Conservation (phyloP, 768 basidiomycete species). For the Suillus spraguei region DNA sequence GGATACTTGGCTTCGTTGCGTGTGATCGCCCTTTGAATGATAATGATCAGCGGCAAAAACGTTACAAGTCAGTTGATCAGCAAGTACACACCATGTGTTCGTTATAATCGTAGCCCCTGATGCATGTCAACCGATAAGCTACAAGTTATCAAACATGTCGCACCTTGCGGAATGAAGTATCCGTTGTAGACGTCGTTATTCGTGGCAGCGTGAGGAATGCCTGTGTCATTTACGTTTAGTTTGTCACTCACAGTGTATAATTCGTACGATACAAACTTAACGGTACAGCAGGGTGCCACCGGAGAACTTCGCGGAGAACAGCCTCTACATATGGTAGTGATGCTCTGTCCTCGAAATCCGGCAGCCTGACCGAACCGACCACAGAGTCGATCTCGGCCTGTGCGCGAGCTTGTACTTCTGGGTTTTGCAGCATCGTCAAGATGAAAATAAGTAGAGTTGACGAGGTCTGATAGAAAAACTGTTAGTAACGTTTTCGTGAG, state of each 20-base stretch:
- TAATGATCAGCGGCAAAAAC: not conserved
- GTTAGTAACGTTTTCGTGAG: conserved; percentile 2
- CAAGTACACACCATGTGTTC: conserved; percentile 27
- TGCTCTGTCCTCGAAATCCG: conserved; percentile 30
- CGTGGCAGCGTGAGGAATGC: conserved; percentile 37
- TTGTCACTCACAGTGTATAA: not conserved
- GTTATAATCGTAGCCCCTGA: conserved; percentile 32
- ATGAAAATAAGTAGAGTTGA: conserved; percentile 35
- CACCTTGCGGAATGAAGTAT: conserved; percentile 60
- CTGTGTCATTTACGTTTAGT: conserved; percentile 16
- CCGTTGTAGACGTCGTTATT: conserved; percentile 45
- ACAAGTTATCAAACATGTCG: not conserved
- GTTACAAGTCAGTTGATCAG: not conserved
- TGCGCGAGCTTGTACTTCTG: conserved; percentile 38
- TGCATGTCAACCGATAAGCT: not conserved
- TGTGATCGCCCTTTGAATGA: conserved; percentile 29
- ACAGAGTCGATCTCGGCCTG: conserved; percentile 40
- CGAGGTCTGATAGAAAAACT: conserved; percentile 26
- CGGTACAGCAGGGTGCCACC: conserved; percentile 39
- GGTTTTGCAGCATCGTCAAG: conserved; percentile 39
- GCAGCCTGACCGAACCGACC: conserved; percentile 33
- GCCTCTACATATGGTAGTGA: conserved; percentile 32
- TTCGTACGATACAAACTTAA: conserved; percentile 14
- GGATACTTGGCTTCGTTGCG: conserved; percentile 38
- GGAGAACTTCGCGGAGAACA: conserved; percentile 33